These are phyloP conservation scores for Globisporangium echinulatum DNA, from an alignment of 352 stramenopile species.

Conservation along the genomic window DNA sequence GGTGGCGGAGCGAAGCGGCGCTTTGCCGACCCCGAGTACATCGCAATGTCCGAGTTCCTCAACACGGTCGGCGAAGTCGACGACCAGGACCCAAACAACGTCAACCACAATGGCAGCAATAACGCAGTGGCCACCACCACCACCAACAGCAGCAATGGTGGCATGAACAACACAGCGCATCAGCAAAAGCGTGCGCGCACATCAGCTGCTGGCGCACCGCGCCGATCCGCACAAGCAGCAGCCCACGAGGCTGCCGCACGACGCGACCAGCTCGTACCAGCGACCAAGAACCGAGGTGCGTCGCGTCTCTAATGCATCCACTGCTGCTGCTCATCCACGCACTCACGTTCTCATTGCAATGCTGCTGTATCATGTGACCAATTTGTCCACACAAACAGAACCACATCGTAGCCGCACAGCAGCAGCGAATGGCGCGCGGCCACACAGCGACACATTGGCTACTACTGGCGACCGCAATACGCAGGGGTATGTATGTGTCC, in stretches of 20 bases:
- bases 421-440: too few relatives aligned
- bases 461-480: too few relatives aligned
- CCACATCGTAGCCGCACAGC: too few relatives aligned
- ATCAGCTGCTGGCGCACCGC: background rate
- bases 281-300: background rate
- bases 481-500: too few relatives aligned
- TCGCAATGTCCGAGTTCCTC: slow-evolving; percentile 58
- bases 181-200: slow-evolving; percentile 12
- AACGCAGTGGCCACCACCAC: background rate
- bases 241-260: background rate
- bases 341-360: too few relatives aligned
- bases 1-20: slow-evolving; percentile 13
- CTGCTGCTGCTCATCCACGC: too few relatives aligned
- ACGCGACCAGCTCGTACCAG: background rate
- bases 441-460: too few relatives aligned
- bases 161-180: background rate
- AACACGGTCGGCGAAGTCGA: slow-evolving; percentile 62
- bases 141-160: background rate
- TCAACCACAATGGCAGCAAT: background rate
- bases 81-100: slow-evolving; percentile 18
- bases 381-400: too few relatives aligned
- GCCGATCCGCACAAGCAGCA: background rate
- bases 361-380: too few relatives aligned
- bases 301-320: too few relatives aligned
- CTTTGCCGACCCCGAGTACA: slow-evolving; percentile 51